Evolutionary conservation across 2,329 filamentous ascomycete species (phyloP).

Genomic region (Zasmidium citrigriseum): DNA sequence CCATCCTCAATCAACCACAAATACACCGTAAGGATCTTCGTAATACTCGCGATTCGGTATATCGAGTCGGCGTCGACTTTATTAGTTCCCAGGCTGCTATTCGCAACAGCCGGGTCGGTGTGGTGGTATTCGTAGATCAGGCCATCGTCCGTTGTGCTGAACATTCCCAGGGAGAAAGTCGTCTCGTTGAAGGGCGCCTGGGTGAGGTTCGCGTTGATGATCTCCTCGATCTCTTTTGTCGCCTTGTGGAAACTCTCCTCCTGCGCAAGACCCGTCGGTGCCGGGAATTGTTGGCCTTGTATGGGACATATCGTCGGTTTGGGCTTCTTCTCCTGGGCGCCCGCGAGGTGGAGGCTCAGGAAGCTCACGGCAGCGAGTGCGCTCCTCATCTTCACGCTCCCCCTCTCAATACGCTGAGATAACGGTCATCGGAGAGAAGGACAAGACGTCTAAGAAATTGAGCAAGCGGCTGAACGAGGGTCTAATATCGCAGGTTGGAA

Average conservation of each 20-base stretch:
- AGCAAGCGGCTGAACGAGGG: background rate
- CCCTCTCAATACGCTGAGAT: background rate
- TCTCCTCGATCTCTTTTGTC: constrained; percentile 13
- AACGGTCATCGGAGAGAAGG: background rate
- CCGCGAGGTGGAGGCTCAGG: background rate
- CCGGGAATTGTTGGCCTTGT: constrained; percentile 23
- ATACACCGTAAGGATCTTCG: constrained; percentile 22
- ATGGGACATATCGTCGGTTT: constrained; percentile 18
- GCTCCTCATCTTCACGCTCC: background rate
- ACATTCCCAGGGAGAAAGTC: constrained; percentile 21
- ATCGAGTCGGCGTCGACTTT: constrained; percentile 21
- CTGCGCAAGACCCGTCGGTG: constrained; percentile 12
- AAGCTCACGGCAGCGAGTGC: background rate
- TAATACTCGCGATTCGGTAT: constrained; percentile 21
- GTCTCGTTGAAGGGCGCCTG: constrained; percentile 19
- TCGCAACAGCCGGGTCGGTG: constrained; percentile 14
- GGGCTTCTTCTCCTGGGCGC: background rate
- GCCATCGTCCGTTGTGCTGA: constrained; percentile 15
- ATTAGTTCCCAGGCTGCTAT: constrained; percentile 14
- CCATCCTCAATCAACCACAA: constrained; percentile 22
- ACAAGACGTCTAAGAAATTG: background rate
- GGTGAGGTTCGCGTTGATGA: constrained; percentile 17
- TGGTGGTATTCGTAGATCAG: constrained; percentile 19
- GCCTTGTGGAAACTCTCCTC: constrained; percentile 15
- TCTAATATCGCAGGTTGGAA: background rate